Conservation (phyloP, 2,329 filamentous ascomycete genomes). For the Escovopsis weberi region DNA sequence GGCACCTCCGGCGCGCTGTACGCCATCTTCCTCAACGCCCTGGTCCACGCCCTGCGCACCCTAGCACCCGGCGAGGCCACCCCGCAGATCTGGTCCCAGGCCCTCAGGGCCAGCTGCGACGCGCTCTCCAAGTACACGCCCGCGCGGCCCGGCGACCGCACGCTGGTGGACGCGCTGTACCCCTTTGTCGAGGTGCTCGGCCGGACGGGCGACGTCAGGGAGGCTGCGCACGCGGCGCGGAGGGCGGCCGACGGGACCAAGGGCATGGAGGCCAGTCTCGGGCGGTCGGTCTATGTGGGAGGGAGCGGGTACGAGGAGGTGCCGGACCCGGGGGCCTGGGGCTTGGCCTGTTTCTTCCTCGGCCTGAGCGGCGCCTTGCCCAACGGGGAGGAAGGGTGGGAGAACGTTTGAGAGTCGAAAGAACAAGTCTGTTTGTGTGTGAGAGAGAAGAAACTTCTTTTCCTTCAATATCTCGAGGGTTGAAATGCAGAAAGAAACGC, state of each 20-base stretch:
- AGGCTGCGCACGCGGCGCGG: conserved; percentile 62
- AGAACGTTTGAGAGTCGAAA: conserved; percentile 13
- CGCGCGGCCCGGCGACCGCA: conserved; percentile 77
- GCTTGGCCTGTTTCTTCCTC: conserved; percentile 63
- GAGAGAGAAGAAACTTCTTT: too few species aligned
- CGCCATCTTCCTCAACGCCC: conserved; percentile 80
- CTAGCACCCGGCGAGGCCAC: conserved; percentile 25
- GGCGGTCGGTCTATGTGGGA: conserved; percentile 32
- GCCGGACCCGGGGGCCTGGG: conserved; percentile 54
- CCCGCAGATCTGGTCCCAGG: conserved; percentile 39
- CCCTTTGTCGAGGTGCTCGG: conserved; percentile 69
- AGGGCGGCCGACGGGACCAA: conserved; percentile 72
- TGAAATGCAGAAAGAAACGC: conserved; percentile 14
- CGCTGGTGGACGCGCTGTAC: conserved; percentile 74
- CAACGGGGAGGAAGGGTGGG: conserved; percentile 20
- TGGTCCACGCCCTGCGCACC: conserved; percentile 47
- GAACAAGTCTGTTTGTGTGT: conserved; percentile 7
- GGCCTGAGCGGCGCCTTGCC: conserved; percentile 45
- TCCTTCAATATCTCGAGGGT: too few species aligned
- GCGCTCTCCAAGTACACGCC: conserved; percentile 75
- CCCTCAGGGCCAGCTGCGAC: conserved; percentile 55
- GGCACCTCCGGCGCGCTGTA: conserved; percentile 47
- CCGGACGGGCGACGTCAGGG: conserved; percentile 48
- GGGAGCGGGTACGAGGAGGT: conserved; percentile 33
- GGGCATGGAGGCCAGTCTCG: conserved; percentile 81